phyloP scores from a whole-genome alignment of 192 early-diverging fungal genomes.

The Backusella parvicylindrica region DNA sequence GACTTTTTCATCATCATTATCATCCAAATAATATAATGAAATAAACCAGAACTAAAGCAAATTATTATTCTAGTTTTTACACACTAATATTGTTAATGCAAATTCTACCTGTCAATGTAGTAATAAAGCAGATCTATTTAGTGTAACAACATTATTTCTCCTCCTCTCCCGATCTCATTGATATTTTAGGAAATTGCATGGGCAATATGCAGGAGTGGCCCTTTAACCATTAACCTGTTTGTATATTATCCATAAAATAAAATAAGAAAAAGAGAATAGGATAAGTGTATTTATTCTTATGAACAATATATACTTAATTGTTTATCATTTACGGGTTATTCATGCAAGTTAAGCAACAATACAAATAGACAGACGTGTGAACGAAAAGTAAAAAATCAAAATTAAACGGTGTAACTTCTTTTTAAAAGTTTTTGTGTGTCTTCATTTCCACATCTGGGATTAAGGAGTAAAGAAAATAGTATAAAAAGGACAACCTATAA shows the following conservation, averaged over 20 bases:
- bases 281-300: not conserved
- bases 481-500: not conserved
- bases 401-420: not conserved
- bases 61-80: not conserved
- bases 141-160: not conserved
- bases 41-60: not conserved
- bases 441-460: not conserved
- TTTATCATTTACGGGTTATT: not conserved
- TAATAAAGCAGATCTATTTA: not conserved
- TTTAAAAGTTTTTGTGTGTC: not conserved
- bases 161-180: not conserved
- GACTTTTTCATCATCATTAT: not conserved
- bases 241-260: not conserved
- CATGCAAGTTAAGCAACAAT: not conserved
- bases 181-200: slow-evolving; percentile 2
- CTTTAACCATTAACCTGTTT: not conserved
- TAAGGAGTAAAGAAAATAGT: not conserved
- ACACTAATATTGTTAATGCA: not conserved
- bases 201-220: slow-evolving; percentile 1
- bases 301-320: not conserved
- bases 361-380: not conserved
- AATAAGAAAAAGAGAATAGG: not conserved
- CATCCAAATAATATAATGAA: not conserved
- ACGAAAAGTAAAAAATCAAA: not conserved
- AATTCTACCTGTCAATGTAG: not conserved